Evolutionary conservation across 2,329 filamentous ascomycete genomes (phyloP).

Genomic region (Clonostachys sp.): DNA sequence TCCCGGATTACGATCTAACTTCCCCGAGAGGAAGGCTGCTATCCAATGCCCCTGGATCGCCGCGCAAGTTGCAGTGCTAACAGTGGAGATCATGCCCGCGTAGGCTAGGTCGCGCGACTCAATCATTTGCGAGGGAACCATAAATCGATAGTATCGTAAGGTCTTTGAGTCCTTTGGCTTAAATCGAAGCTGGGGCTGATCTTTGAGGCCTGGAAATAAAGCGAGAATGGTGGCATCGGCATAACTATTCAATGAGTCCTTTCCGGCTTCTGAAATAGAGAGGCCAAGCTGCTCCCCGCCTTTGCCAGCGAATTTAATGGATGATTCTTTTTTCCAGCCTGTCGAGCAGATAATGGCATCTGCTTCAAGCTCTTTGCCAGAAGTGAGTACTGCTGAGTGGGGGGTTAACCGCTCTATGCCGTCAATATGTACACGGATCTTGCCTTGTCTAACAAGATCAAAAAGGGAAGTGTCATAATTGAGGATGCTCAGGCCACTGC

Average conservation of each 20-base stretch:
- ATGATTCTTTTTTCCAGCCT: slow-evolving; percentile 42
- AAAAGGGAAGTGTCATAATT: slow-evolving; percentile 48
- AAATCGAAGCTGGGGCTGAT: slow-evolving; percentile 11
- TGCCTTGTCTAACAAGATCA: slow-evolving; percentile 41
- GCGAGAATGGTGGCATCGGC: slow-evolving; percentile 10
- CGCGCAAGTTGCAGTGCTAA: slow-evolving; percentile 25
- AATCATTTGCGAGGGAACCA: slow-evolving; percentile 10
- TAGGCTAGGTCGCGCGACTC: slow-evolving; percentile 21
- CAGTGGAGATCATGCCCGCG: slow-evolving; percentile 20
- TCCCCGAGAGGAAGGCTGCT: slow-evolving; percentile 47
- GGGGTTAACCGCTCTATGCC: slow-evolving; percentile 35
- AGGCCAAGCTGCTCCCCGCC: slow-evolving; percentile 7
- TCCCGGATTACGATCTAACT: slow-evolving; percentile 26
- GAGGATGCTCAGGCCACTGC: slow-evolving; percentile 44
- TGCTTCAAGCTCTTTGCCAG: slow-evolving; percentile 28
- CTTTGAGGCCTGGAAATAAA: slow-evolving; percentile 9
- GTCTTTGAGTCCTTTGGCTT: slow-evolving; percentile 10
- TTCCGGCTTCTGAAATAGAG: slow-evolving; percentile 3
- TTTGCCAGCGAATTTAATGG: slow-evolving; percentile 31
- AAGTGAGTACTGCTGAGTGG: slow-evolving; percentile 32
- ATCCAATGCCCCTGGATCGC: slow-evolving; percentile 44
- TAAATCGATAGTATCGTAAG: slow-evolving; percentile 16
- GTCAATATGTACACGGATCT: slow-evolving; percentile 39
- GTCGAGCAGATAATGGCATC: slow-evolving; percentile 47
- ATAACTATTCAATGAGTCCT: slow-evolving; percentile 4